phyloP scores from a whole-genome alignment of 2,329 filamentous ascomycete species.

The Aspergillus piperis region DNA sequence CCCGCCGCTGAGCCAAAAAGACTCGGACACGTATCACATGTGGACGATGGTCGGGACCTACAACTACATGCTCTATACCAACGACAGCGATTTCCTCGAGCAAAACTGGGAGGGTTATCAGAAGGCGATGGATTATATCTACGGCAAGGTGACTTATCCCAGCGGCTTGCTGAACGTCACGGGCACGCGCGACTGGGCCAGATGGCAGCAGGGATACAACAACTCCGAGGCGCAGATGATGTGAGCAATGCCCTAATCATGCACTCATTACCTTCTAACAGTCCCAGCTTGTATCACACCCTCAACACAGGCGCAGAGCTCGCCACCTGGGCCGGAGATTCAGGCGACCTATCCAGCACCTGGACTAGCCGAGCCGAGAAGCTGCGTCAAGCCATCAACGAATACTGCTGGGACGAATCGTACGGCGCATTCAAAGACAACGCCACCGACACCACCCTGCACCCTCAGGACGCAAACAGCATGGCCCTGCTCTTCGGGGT shows the following conservation, averaged over 20 bases:
- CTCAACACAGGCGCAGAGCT: conserved; percentile 56
- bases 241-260: conserved; percentile 16
- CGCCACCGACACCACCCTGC: conserved; percentile 51
- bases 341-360: conserved; percentile 37
- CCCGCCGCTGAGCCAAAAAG: conserved; percentile 36
- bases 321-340: conserved; percentile 51
- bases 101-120: conserved; percentile 53
- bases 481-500: conserved; percentile 56
- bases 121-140: conserved; percentile 50
- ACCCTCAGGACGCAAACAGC: conserved; percentile 63
- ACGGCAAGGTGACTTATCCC: conserved; percentile 45
- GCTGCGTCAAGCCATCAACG: conserved; percentile 51
- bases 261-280: neutral
- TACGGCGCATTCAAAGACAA: conserved; percentile 59
- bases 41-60: conserved; percentile 61
- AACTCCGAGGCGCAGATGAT: conserved; percentile 57
- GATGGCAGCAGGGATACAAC: conserved; percentile 53
- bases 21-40: conserved; percentile 45
- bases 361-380: conserved; percentile 42
- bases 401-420: conserved; percentile 51
- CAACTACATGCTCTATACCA: conserved; percentile 60
- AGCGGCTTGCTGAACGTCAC: conserved; percentile 54
- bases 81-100: conserved; percentile 52
- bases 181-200: conserved; percentile 54
- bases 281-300: conserved; percentile 51